Evolutionary conservation across 306 rosid species (phyloP), one percentile per base, ranked within the genome.

Genomic region (Ochetophila trinervis): DNA sequence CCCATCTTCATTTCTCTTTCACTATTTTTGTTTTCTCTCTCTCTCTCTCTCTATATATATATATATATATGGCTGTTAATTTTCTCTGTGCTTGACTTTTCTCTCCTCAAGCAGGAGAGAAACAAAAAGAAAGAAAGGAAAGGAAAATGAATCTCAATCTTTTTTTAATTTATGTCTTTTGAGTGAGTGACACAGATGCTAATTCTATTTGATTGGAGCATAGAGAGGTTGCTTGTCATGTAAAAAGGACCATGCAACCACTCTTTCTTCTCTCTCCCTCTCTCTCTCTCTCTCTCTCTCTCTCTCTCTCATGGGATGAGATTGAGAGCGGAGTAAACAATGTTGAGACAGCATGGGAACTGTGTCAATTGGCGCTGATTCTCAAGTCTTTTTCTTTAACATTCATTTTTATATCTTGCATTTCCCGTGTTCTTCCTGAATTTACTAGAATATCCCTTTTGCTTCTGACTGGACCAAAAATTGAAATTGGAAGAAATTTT

Each of bases 141-240:
- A n/a, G 32, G 17, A 42, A 55, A 18, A 10, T 40, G 45, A 40
- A 40, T 8, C 45, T 10, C 45, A 8, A 9, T 5, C 44, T 6
- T 6, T 37, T 10, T 40, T 12, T 40, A 2, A 6, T 12, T 62
- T 4, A 72, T 8, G 16, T n/a, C 16, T n/a, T 50, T 14, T 14
- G 18, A 4, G 5, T 50, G 0, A 50, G 54, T 50, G 22, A 50
- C 54, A 1, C 8, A 8, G 54, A 16, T 8, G 54, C 54, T 6
- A 12, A 21, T 15, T 34, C 0, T 40, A 32, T 11, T n/a, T 11
- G n/a, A 6, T 44, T 12, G 47, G 16, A 23, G 18, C 24, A 34
- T n/a, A 15, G 37, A 22, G 34, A 21, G 74, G 79, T 85, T 78
- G 86, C 86, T 88, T 85, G 87, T 89, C 98, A 92, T 87, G 91